phyloP scores from a whole-genome alignment of 257 asterid species.

The Hygrophila difformis region DNA sequence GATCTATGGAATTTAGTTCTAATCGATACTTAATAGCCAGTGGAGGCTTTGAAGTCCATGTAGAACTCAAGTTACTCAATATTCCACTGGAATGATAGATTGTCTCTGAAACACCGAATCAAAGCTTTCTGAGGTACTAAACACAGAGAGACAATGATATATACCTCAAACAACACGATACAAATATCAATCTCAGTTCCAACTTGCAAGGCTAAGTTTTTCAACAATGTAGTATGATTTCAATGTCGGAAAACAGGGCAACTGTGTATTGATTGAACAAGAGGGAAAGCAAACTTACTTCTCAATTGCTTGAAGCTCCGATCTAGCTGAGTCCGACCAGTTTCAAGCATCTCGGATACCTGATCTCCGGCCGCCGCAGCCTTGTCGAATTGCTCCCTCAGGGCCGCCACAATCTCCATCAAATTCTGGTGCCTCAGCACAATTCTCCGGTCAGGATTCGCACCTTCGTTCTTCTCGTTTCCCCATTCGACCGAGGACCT shows the following conservation, averaged over 20 bases:
- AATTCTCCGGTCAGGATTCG: conserved; percentile 51
- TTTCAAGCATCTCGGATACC: conserved; percentile 89
- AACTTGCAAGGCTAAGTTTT: too few relatives aligned
- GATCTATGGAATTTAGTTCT: conserved; percentile 61
- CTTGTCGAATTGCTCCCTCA: conserved; percentile 75
- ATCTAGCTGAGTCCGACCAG: conserved; percentile 84
- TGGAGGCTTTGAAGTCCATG: conserved; percentile 96
- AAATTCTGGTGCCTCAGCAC: conserved; percentile 86
- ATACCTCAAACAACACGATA: too few relatives aligned
- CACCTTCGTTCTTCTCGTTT: conserved; percentile 22
- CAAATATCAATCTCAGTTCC: too few relatives aligned
- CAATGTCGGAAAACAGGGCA: too few relatives aligned
- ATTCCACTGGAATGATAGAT: conserved; percentile 96
- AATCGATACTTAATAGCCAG: conserved; percentile 77
- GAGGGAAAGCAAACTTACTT: conserved; percentile 73
- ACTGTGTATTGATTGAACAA: too few relatives aligned
- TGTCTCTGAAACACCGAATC: conserved; percentile 54
- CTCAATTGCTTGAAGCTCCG: conserved; percentile 79
- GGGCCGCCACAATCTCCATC: conserved; percentile 79
- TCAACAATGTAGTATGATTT: too few relatives aligned
- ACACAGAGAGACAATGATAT: too few relatives aligned
- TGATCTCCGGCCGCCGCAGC: conserved; percentile 89
- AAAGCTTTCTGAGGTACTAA: too few relatives aligned
- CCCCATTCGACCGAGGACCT: conserved; percentile 45
- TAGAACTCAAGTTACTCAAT: conserved; percentile 84